These are phyloP conservation scores for Monilinia polystroma DNA, from an alignment of 2,329 filamentous ascomycete species.

Conservation along the genomic window DNA sequence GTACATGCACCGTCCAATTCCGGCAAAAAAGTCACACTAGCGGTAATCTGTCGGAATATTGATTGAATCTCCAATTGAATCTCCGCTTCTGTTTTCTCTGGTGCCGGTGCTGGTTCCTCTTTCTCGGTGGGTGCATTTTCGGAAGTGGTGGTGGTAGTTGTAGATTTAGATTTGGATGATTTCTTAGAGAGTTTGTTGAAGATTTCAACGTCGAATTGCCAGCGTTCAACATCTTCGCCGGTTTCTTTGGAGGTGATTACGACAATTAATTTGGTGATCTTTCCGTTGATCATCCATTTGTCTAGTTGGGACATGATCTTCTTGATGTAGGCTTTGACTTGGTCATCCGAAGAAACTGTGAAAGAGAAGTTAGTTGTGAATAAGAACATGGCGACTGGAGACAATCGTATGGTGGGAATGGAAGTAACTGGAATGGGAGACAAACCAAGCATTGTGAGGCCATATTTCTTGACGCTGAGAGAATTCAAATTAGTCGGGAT, in stretches of 20 bases:
- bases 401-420: no score
- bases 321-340: conserved; percentile 98
- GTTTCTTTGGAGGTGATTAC: conserved; percentile 98
- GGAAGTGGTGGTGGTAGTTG: conserved; percentile 45
- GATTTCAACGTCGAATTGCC: conserved; percentile 84
- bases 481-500: conserved; percentile 22
- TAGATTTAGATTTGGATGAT: conserved; percentile 36
- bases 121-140: conserved; percentile 62
- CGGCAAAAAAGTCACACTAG: conserved; percentile 93
- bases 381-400: neutral
- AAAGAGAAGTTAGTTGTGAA: neutral
- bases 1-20: conserved; percentile 94
- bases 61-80: conserved; percentile 96
- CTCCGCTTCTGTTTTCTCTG: conserved; percentile 85
- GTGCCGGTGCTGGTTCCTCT: conserved; percentile 39
- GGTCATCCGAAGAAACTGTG: conserved; percentile 86
- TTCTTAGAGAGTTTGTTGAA: conserved; percentile 47
- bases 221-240: conserved; percentile 91
- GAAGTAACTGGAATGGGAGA: neutral
- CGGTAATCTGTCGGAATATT: conserved; percentile 96
- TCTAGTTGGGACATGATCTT: conserved; percentile 98
- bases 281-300: conserved; percentile 95
- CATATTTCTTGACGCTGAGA: conserved; percentile 93
- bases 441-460: conserved; percentile 62
- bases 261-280: conserved; percentile 95